Base-by-base conservation (phyloP, 495 filamentous ascomycete species). In the Eremomyces bilateralis region DNA sequence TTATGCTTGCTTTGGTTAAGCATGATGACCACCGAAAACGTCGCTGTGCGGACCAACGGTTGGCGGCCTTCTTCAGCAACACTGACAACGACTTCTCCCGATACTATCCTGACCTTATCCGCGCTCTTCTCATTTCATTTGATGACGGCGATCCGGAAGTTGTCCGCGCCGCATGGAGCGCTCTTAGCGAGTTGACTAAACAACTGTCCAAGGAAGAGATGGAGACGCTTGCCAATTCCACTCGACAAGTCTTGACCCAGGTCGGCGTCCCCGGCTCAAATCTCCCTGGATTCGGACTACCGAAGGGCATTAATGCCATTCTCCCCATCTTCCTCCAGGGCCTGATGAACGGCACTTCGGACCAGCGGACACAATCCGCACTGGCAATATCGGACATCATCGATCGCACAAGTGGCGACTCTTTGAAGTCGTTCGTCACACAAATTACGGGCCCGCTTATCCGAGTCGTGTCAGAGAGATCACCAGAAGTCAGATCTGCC, bases 361-460 rank as follows among this genome's bases (percentile, higher is more conserved):
- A 97, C 3, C 90, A 95, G 58, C 65, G 83, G 48, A 88, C 79
- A 12, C 76, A 91, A 48, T 68, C 88, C 27, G 90, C 90, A 37
- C 63, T 97, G 31, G 88, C 79, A 4, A 91, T 97, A 42, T 88
- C 81, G 2, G 90, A 97, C 48, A 76, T 97, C 42, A 72, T 95
- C 43, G 90, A 95, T 53, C 67, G 85, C 20, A 88, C 88, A 4
- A 79, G 67, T 44, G 65, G 76, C 24, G 71, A 80, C 36, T 74
- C 82, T 12, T 61, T 97, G 36, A 82, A 80, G 54, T 78, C 80
- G 15, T 95, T 90, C 46, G 88, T 95, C 36, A 94, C 84, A 15
- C 82, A 94, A 47, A 94, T 97, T 44, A 95, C 88, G 13, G 88
- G 88, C 50, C 90, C 88, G 10, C 67, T 97, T 19, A 97, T 97